Base-by-base conservation (phyloP, 2,329 filamentous ascomycete species). In the Aspergillus thermomutatus region DNA sequence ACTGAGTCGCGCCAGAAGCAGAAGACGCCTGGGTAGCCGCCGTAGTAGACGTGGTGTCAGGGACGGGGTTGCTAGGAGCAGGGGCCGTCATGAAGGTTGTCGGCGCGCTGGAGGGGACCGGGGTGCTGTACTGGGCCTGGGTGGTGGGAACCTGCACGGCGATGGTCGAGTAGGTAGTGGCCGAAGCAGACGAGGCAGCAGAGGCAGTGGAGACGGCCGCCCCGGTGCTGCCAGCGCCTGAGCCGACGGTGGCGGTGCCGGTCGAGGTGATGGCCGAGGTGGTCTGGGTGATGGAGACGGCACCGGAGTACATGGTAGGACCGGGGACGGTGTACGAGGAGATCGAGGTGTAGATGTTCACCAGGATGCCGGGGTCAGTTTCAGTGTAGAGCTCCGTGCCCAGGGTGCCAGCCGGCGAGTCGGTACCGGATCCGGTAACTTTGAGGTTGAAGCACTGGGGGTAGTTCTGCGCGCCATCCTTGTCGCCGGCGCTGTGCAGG, bases 361-460 rank as follows among this genome's bases (percentile, higher is more conserved):
- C 74, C 58, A 77, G 60, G 64, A 87, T 81, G 53, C 84, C 84
- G n/a, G 80, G 70, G 65, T 86, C 83, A 37, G 72, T 70, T 54
- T 75, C 72, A 40, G 72, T 82, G 77, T 86, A 87, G 10, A 86
- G 75, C 52, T 73, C 70, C 2, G 79, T 82, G 21, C 77, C 83
- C 3, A 75, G 63, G 3, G 74, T 75, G 54, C 82, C 83, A 31
- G 71, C 65, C 4, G 79, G 77, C 49, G 75, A 56, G 46, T 61
- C 71, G 8, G 74, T 75, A n/a, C 79, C 77, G 17, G 78, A 81
- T 45, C 82, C 82, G 26, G 79, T 79, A 58, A 87, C 71, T 63
- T 83, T 76, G 58, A 87, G 66, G 73, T 87, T 85, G 63, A 83
- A 78, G 70, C 85, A 82, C 59, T 78, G 75, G 52, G 79, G 78